These are phyloP conservation scores for Saturnispora hagleri DNA, from an alignment of 805 yeast genomes.

Conservation along the genomic window DNA sequence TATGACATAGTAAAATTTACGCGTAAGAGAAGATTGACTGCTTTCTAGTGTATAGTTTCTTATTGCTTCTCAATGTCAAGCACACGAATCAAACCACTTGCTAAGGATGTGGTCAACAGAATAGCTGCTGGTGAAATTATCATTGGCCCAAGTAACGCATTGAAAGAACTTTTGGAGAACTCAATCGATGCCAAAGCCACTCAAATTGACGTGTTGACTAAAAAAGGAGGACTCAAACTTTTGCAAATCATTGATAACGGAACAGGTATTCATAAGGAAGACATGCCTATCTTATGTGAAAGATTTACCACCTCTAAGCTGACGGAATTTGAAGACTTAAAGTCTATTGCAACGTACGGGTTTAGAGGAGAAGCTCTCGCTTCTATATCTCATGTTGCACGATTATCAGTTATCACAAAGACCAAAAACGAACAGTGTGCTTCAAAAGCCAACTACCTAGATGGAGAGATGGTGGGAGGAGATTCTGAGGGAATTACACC, in stretches of 20 bases:
- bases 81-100: conserved; percentile 35
- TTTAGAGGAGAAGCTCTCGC: conserved; percentile 97
- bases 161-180: conserved; percentile 89
- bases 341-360: conserved; percentile 70
- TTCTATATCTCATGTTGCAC: conserved; percentile 82
- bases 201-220: conserved; percentile 65
- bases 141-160: conserved; percentile 86
- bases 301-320: conserved; percentile 90
- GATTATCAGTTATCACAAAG: conserved; percentile 73
- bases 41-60: not conserved
- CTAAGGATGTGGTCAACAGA: conserved; percentile 65
- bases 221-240: conserved; percentile 85
- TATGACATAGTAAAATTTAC: not conserved
- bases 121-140: conserved; percentile 98
- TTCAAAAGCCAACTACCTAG: conserved; percentile 55
- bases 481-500: conserved; percentile 45
- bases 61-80: not conserved
- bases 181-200: conserved; percentile 80
- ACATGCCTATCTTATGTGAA: conserved; percentile 73
- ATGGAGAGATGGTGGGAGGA: conserved; percentile 43
- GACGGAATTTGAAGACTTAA: conserved; percentile 62
- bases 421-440: conserved; percentile 54
- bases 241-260: conserved; percentile 90
- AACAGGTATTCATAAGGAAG: conserved; percentile 63
- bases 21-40: not conserved